Conservation (phyloP, 2,329 filamentous ascomycete species). For the Penicillium sp. region DNA sequence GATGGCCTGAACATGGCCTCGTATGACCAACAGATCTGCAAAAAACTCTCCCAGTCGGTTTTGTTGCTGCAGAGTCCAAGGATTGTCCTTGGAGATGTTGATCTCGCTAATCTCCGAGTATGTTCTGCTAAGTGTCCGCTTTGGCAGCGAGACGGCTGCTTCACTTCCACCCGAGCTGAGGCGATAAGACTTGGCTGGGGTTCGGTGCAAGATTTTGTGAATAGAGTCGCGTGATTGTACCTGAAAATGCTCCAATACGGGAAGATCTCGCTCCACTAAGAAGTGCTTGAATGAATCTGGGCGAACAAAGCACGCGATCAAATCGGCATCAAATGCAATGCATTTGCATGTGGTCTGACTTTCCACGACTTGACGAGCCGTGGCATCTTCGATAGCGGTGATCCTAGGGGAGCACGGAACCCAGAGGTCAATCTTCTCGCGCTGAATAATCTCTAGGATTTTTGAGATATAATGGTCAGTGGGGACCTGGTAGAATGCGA, state of each 20-base stretch:
- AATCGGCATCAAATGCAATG: conserved; percentile 60
- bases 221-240: conserved; percentile 56
- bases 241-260: conserved; percentile 52
- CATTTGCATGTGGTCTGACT: conserved; percentile 57
- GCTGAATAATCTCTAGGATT: conserved; percentile 58
- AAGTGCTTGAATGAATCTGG: conserved; percentile 65
- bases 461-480: conserved; percentile 54
- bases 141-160: conserved; percentile 58
- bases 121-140: conserved; percentile 53
- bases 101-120: conserved; percentile 55
- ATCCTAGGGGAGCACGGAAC: conserved; percentile 70
- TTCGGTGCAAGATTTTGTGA: conserved; percentile 50
- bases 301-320: conserved; percentile 60
- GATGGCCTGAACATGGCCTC: conserved; percentile 63
- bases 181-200: conserved; percentile 50
- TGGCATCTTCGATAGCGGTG: conserved; percentile 64
- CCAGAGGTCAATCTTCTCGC: conserved; percentile 67
- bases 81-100: conserved; percentile 52
- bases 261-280: conserved; percentile 54
- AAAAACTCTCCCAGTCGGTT: conserved; percentile 66
- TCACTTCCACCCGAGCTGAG: conserved; percentile 49
- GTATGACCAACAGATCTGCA: conserved; percentile 68
- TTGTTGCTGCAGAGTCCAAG: conserved; percentile 70
- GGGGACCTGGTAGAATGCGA: conserved; percentile 53
- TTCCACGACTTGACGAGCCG: conserved; percentile 62